Conservation (phyloP, 345 rosid species). For the Ailanthus altissimus region DNA sequence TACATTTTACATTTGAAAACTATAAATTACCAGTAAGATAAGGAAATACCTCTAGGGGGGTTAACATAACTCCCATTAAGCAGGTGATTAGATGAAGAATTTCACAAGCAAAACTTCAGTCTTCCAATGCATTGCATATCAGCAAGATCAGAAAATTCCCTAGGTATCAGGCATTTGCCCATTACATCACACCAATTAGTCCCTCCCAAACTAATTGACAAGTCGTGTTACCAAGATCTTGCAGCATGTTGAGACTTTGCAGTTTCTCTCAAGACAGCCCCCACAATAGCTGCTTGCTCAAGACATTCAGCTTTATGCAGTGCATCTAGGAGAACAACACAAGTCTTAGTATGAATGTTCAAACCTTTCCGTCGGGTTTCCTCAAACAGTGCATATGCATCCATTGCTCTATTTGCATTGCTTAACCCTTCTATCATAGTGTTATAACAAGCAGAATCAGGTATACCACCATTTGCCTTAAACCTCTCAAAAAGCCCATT, state of each 20-base stretch:
- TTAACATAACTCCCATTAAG: slow-evolving; percentile 8
- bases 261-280: slow-evolving; percentile 83
- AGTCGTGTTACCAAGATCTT: slow-evolving; percentile 57
- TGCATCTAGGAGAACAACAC: slow-evolving; percentile 82
- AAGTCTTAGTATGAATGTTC: slow-evolving; percentile 67
- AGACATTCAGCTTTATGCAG: slow-evolving; percentile 82
- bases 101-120: background rate
- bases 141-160: background rate
- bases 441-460: slow-evolving; percentile 78
- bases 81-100: background rate
- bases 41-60: slow-evolving; percentile 16
- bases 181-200: background rate
- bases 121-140: background rate
- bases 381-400: slow-evolving; percentile 79
- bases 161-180: background rate
- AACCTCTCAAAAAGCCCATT: slow-evolving; percentile 67
- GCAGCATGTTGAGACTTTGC: slow-evolving; percentile 91
- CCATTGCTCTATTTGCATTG: slow-evolving; percentile 65
- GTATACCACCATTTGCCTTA: slow-evolving; percentile 62
- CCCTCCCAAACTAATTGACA: background rate
- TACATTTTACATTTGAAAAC: background rate
- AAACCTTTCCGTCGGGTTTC: slow-evolving; percentile 75
- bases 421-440: slow-evolving; percentile 88
- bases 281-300: slow-evolving; percentile 94
- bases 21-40: background rate